These are phyloP conservation scores for Xylaria scruposa DNA, from an alignment of 495 filamentous ascomycete genomes.

Conservation along the genomic window DNA sequence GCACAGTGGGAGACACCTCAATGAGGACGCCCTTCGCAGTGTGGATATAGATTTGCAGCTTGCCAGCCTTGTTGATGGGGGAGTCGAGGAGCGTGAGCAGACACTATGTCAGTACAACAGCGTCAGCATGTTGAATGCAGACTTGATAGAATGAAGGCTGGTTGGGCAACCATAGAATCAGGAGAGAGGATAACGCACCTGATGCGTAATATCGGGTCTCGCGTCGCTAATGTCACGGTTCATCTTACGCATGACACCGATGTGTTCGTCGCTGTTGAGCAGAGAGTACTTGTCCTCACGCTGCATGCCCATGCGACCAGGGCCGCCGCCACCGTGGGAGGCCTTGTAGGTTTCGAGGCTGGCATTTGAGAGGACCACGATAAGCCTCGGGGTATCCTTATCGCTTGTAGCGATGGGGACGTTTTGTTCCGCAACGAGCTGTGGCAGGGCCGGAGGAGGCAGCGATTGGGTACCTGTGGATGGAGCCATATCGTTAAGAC, in stretches of 20 bases:
- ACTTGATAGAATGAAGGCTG: constrained; percentile 34
- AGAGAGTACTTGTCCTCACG: constrained; percentile 94
- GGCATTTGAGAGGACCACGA: constrained; percentile 96
- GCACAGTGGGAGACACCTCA: constrained; percentile 94
- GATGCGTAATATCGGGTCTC: constrained; percentile 95
- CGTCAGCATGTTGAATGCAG: constrained; percentile 53
- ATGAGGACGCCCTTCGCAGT: constrained; percentile 96
- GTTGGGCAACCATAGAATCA: constrained; percentile 24
- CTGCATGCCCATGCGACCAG: constrained; percentile 66
- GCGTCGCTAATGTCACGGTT: constrained; percentile 98
- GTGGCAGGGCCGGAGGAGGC: constrained; percentile 86
- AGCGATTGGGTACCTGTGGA: constrained; percentile 80
- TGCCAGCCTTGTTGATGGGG: constrained; percentile 96
- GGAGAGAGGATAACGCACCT: constrained; percentile 62
- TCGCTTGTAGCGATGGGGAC: constrained; percentile 81
- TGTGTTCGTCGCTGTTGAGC: constrained; percentile 98
- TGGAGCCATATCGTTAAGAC: constrained; percentile 33
- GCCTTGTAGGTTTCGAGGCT: constrained; percentile 97
- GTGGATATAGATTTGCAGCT: constrained; percentile 97
- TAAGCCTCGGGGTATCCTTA: constrained; percentile 86
- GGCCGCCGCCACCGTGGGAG: constrained; percentile 63
- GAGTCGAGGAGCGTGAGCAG: constrained; percentile 97
- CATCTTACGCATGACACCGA: constrained; percentile 99
- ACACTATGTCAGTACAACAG: constrained; percentile 66
- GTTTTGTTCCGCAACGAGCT: constrained; percentile 92